These are phyloP conservation scores for Lentinus tigrinus DNA, from an alignment of 768 basidiomycete genomes.

Conservation along the genomic window DNA sequence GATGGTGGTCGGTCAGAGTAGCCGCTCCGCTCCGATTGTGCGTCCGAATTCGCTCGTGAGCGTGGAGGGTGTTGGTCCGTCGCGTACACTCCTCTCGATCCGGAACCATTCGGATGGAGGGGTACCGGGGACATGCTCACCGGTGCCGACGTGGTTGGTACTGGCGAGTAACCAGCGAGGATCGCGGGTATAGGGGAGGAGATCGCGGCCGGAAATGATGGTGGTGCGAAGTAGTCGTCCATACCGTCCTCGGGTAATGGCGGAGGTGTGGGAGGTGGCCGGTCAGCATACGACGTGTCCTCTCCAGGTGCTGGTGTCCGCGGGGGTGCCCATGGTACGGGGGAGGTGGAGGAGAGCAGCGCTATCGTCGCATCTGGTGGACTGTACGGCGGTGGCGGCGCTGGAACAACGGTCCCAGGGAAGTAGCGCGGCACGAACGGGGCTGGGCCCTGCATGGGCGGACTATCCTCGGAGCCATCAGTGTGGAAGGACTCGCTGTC, in stretches of 20 bases:
- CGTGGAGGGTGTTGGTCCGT: constrained; percentile 7
- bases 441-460: constrained; percentile 42
- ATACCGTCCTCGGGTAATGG: constrained; percentile 15
- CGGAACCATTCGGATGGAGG: constrained; percentile 9
- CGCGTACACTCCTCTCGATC: constrained; percentile 12
- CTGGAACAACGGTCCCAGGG: constrained; percentile 45
- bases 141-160: constrained; percentile 9
- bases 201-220: constrained; percentile 26
- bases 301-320: constrained; percentile 16
- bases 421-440: constrained; percentile 58
- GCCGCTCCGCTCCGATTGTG: constrained; percentile 9
- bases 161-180: constrained; percentile 20
- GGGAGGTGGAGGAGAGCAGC: constrained; percentile 17
- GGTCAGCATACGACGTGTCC: constrained; percentile 22
- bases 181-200: constrained; percentile 28
- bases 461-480: constrained; percentile 28
- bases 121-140: constrained; percentile 14
- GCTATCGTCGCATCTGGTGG: constrained; percentile 26
- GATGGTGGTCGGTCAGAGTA: constrained; percentile 21
- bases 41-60: constrained; percentile 13
- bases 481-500: constrained; percentile 29
- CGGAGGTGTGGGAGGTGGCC: constrained; percentile 20
- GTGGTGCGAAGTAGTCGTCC: constrained; percentile 23
- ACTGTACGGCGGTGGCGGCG: constrained; percentile 40
- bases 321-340: constrained; percentile 15